phyloP scores from a whole-genome alignment of 306 rosid species.

The Adenanthera pavonina region DNA sequence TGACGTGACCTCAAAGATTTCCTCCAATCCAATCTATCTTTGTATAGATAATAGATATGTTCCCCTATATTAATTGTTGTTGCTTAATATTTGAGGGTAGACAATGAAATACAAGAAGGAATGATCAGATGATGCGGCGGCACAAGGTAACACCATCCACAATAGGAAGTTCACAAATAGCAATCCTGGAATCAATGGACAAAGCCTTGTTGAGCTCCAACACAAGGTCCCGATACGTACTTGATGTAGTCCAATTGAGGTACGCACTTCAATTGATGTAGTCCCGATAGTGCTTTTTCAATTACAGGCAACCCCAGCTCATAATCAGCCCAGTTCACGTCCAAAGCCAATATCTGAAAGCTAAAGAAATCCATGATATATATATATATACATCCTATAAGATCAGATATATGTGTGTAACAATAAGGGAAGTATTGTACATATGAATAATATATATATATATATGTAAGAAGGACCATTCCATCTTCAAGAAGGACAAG shows the following conservation, averaged over 20 bases:
- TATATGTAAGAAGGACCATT: conserved; percentile 55
- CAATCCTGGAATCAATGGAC: conserved; percentile 84
- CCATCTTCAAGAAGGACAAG: conserved; percentile 91
- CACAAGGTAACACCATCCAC: conserved; percentile 89
- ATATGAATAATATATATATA: no score
- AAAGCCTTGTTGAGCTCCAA: conserved; percentile 82
- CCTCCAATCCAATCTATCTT: no score
- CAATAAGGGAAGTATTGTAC: no score
- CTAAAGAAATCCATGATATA: not conserved
- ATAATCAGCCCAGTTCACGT: conserved; percentile 75
- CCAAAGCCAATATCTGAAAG: conserved; percentile 86
- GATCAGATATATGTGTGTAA: not conserved
- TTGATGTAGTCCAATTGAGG: conserved; percentile 77
- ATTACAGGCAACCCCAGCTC: conserved; percentile 77
- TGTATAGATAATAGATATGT: no score
- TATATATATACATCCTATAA: not conserved
- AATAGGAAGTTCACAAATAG: conserved; percentile 80
- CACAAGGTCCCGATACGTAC: conserved; percentile 75
- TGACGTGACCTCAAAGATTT: no score
- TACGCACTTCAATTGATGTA: no score
- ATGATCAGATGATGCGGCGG: conserved; percentile 59
- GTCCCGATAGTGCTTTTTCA: conserved; percentile 72
- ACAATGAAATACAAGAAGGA: not conserved
- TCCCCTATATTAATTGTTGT: no score
- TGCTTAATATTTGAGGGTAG: no score